phyloP scores from a whole-genome alignment of 2,329 filamentous ascomycete genomes.

The Didymella sp. region DNA sequence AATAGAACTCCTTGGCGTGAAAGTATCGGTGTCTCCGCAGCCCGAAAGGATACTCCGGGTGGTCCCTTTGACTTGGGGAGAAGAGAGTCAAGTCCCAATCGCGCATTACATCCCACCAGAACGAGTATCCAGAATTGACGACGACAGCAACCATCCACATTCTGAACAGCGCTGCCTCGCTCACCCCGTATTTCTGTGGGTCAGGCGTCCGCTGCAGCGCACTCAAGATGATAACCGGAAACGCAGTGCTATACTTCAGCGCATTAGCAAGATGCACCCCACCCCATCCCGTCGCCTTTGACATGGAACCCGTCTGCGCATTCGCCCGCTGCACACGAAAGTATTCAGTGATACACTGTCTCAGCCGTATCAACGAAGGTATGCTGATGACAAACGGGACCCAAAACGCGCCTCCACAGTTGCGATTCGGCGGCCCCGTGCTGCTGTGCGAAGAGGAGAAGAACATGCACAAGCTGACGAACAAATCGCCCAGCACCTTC shows the following conservation, averaged over 20 bases:
- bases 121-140: conserved; percentile 90
- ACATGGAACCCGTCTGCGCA: conserved; percentile 47
- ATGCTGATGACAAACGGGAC: conserved; percentile 85
- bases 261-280: conserved; percentile 93
- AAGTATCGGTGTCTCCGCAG: conserved; percentile 78
- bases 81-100: conserved; percentile 96
- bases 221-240: conserved; percentile 85
- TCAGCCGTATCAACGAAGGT: conserved; percentile 83
- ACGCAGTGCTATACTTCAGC: conserved; percentile 90
- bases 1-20: conserved; percentile 77
- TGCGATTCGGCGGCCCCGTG: conserved; percentile 80
- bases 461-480: conserved; percentile 91
- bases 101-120: conserved; percentile 96
- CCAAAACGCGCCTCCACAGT: conserved; percentile 77
- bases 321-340: conserved; percentile 69
- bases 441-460: conserved; percentile 73
- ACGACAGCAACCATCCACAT: conserved; percentile 72
- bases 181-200: conserved; percentile 59
- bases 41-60: conserved; percentile 74
- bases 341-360: conserved; percentile 93
- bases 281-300: conserved; percentile 69
- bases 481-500: conserved; percentile 88
- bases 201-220: conserved; percentile 73
- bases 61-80: conserved; percentile 64
- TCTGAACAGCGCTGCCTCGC: conserved; percentile 62